Percentiles rank a stretch among this genome's conserved stretches.
Evolutionary conservation across 768 basidiomycete species (phyloP).

Genomic region (Serendipita sp.): DNA sequence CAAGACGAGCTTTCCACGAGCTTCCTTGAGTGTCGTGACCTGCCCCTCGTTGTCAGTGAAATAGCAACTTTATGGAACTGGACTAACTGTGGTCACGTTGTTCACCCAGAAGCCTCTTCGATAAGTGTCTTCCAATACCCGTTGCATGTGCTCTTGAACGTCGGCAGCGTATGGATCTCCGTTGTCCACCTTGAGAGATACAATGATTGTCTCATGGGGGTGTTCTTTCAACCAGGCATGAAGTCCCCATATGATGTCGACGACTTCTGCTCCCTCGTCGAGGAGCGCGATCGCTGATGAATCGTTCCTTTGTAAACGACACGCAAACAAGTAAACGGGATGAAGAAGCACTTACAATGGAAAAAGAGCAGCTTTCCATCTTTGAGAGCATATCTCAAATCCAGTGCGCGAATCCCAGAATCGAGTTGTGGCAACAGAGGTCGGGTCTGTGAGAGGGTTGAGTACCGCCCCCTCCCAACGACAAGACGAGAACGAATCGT

Average conservation of each 20-base stretch:
- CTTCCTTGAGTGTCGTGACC: neutral
- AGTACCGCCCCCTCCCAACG: too few relatives aligned
- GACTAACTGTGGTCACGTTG: neutral
- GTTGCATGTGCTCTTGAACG: neutral
- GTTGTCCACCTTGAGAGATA: slow-evolving; percentile 1
- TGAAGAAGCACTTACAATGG: neutral
- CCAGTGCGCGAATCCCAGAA: neutral
- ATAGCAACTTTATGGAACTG: neutral
- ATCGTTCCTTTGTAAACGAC: neutral
- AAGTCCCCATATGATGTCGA: neutral
- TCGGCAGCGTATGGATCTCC: neutral
- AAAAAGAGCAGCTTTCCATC: slow-evolving; percentile 1
- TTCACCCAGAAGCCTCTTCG: neutral
- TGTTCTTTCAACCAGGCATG: neutral
- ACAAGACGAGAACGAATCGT: too few relatives aligned
- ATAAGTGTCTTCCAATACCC: neutral
- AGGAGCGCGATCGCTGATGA: slow-evolving; percentile 1
- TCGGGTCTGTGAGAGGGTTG: neutral
- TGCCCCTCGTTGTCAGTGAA: too few relatives aligned
- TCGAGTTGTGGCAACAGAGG: neutral
- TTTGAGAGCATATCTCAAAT: neutral
- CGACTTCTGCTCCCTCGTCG: neutral
- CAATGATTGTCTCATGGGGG: neutral
- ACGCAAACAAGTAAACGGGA: neutral
- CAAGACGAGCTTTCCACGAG: neutral